Evolutionary conservation across 2,329 filamentous ascomycete species (phyloP).

Genomic region (Neospermospora avenae): DNA sequence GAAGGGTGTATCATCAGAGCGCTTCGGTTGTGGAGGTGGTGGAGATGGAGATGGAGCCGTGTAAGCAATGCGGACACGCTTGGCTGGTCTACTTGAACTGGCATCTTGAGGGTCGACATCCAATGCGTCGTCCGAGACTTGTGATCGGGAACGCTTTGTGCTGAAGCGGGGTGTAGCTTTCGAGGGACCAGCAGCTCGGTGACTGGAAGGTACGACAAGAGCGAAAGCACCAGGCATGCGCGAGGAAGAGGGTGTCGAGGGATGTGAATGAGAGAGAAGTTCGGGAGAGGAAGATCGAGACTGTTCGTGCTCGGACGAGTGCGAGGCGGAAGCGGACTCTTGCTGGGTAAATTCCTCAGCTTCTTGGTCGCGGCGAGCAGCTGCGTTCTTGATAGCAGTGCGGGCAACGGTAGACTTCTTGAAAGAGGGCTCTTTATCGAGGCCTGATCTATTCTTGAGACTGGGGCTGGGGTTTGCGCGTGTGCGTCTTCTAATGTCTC

Average conservation of each 20-base stretch:
- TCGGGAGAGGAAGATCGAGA: not conserved
- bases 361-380: not conserved
- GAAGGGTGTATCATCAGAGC: not conserved
- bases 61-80: not conserved
- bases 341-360: not conserved
- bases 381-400: not conserved
- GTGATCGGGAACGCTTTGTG: not conserved
- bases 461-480: not conserved
- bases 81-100: not conserved
- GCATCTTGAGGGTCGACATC: not conserved
- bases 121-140: not conserved
- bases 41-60: no score
- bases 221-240: not conserved
- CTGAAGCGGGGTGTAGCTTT: not conserved
- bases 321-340: not conserved
- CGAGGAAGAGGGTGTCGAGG: not conserved
- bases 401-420: not conserved
- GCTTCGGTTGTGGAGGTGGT: no score
- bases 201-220: not conserved
- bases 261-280: not conserved
- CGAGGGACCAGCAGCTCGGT: slow-evolving; percentile 1
- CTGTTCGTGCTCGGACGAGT: not conserved
- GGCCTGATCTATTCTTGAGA: not conserved
- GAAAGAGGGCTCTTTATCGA: not conserved
- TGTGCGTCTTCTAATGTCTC: not conserved